Evolutionary conservation across 2,329 filamentous ascomycete genomes (phyloP).

Genomic region (Colletotrichum filicis): DNA sequence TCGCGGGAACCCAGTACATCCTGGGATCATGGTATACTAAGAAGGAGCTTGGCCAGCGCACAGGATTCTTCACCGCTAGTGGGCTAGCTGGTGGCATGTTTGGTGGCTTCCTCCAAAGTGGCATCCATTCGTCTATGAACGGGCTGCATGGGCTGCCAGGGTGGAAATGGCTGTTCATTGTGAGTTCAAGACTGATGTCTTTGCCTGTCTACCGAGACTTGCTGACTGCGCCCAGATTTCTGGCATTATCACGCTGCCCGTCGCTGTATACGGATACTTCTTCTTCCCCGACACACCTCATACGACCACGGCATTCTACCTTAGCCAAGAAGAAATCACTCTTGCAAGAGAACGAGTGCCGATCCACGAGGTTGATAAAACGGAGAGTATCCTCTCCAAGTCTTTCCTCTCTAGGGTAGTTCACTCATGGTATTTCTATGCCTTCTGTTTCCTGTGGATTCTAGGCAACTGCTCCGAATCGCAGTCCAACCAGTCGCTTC

Average conservation of each 20-base stretch:
- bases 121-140: slow-evolving; percentile 39
- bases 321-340: slow-evolving; percentile 14
- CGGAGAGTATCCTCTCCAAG: slow-evolving; percentile 2
- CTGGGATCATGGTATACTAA: slow-evolving; percentile 68
- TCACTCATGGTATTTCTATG: slow-evolving; percentile 10
- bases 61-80: slow-evolving; percentile 70
- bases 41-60: slow-evolving; percentile 71
- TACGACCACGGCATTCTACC: slow-evolving; percentile 5
- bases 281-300: slow-evolving; percentile 18
- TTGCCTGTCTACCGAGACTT: too few species aligned
- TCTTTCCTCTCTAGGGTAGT: neutral
- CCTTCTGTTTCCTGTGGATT: slow-evolving; percentile 19
- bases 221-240: neutral
- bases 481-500: slow-evolving; percentile 12
- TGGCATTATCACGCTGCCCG: slow-evolving; percentile 13
- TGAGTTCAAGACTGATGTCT: neutral
- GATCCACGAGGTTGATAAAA: neutral
- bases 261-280: slow-evolving; percentile 7
- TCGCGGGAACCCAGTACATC: slow-evolving; percentile 55
- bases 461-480: slow-evolving; percentile 10
- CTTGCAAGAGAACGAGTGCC: neutral
- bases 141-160: slow-evolving; percentile 7
- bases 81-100: slow-evolving; percentile 70
- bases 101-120: slow-evolving; percentile 65
- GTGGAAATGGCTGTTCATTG: slow-evolving; percentile 16